Evolutionary conservation across 176 grass and related monocot genomes (phyloP).

Genomic region (Zoysia japonica): DNA sequence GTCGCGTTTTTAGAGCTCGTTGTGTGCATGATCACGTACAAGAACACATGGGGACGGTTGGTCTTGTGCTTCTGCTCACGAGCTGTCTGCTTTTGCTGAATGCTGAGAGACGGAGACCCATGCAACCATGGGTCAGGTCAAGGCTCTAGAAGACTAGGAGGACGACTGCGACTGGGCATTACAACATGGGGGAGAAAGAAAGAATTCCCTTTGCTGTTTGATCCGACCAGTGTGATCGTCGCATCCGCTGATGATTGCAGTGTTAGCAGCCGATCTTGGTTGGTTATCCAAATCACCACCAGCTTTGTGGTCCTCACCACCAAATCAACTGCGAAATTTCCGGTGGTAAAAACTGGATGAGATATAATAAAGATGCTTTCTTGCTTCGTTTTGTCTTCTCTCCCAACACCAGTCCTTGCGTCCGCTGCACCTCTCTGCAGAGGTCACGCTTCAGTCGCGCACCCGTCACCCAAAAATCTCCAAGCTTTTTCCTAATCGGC

Average conservation of each 20-base stretch:
- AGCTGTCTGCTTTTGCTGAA: slow-evolving; percentile 17
- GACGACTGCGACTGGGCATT: background rate
- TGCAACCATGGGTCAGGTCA: background rate
- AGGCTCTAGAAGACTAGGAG: slow-evolving; percentile 52
- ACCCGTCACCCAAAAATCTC: background rate
- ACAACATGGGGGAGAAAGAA: background rate
- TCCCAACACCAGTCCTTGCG: background rate
- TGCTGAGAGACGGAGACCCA: background rate
- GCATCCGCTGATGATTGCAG: slow-evolving; percentile 9
- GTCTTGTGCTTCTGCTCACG: slow-evolving; percentile 17
- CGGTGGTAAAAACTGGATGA: background rate
- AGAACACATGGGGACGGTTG: slow-evolving; percentile 5
- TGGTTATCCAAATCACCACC: slow-evolving; percentile 19
- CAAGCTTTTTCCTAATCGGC: background rate
- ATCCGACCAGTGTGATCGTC: slow-evolving; percentile 22
- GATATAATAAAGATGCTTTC: background rate
- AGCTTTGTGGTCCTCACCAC: slow-evolving; percentile 11
- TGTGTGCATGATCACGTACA: background rate
- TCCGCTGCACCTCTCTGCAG: slow-evolving; percentile 8
- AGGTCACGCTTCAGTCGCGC: background rate
- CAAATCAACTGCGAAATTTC: slow-evolving; percentile 26
- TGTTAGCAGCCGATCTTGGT: slow-evolving; percentile 12
- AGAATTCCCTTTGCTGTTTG: slow-evolving; percentile 2
- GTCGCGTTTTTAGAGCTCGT: background rate
- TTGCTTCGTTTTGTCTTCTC: background rate